A percentile compares a stretch with the other conserved stretches of the same genome.
Conservation (phyloP, 352 stramenopile genomes). For the Phytopythium boreale region DNA sequence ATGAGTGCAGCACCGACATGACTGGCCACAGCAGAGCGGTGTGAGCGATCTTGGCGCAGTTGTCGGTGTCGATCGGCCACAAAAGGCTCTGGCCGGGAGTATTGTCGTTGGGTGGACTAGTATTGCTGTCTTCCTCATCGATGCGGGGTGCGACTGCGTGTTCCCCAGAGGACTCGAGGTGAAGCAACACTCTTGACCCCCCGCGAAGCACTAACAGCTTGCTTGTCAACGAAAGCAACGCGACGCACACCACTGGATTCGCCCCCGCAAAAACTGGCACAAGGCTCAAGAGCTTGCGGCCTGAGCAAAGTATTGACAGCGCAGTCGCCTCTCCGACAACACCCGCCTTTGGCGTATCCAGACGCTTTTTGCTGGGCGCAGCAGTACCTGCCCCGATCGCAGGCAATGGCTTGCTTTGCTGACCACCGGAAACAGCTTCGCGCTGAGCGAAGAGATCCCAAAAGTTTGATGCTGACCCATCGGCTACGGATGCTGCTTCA, state of each 20-base stretch:
- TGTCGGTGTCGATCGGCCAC: conserved; percentile 29
- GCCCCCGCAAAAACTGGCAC: conserved; percentile 19
- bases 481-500: neutral
- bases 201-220: conserved; percentile 29
- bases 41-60: conserved; percentile 21
- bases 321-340: conserved; percentile 27
- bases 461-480: neutral
- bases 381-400: neutral
- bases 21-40: conserved; percentile 27
- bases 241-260: conserved; percentile 29
- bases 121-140: neutral
- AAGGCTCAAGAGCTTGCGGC: conserved; percentile 18
- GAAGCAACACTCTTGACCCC: conserved; percentile 24
- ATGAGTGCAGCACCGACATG: conserved; percentile 32
- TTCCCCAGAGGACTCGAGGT: neutral
- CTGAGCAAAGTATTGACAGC: conserved; percentile 27
- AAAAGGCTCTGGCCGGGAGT: neutral
- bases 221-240: conserved; percentile 23
- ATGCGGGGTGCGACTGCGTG: too few species aligned
- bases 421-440: neutral
- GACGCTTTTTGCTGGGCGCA: conserved; percentile 38
- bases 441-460: neutral
- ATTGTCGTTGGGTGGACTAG: neutral
- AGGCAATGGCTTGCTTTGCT: neutral
- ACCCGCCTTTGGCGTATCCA: conserved; percentile 20